Evolutionary conservation across 2,329 filamentous ascomycete genomes (phyloP).

Genomic region (Colletotrichum tamarilloi): DNA sequence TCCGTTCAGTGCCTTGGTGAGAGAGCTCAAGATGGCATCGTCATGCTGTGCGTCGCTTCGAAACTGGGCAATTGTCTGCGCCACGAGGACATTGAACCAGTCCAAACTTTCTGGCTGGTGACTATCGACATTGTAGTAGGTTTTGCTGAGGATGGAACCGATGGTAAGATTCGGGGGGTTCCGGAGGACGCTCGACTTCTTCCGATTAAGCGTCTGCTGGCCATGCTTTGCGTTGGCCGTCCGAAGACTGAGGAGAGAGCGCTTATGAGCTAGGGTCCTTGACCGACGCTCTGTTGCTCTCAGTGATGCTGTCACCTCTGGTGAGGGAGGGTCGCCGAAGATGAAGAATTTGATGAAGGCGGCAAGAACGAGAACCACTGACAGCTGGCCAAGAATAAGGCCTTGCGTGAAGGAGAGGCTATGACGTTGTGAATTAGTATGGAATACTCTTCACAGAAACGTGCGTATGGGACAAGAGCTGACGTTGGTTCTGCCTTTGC

Average conservation of each 20-base stretch:
- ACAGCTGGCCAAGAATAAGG: slow-evolving; percentile 91
- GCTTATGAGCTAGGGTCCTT: slow-evolving; percentile 79
- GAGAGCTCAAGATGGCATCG: slow-evolving; percentile 85
- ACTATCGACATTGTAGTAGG: slow-evolving; percentile 95
- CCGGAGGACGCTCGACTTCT: slow-evolving; percentile 78
- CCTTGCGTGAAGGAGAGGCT: slow-evolving; percentile 94
- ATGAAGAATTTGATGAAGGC: slow-evolving; percentile 99
- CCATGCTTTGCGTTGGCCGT: slow-evolving; percentile 53
- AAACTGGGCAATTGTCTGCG: slow-evolving; percentile 96
- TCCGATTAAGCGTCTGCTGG: slow-evolving; percentile 64
- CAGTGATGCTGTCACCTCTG: slow-evolving; percentile 81
- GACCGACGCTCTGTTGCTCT: slow-evolving; percentile 80
- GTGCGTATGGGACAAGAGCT: background rate
- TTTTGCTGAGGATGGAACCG: slow-evolving; percentile 94
- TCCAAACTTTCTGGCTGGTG: slow-evolving; percentile 97
- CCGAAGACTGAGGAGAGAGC: slow-evolving; percentile 74
- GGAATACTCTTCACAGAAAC: background rate
- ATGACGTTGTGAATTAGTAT: background rate
- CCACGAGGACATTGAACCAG: slow-evolving; percentile 98
- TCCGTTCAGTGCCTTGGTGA: slow-evolving; percentile 91
- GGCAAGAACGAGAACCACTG: slow-evolving; percentile 88
- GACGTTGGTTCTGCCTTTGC: slow-evolving; percentile 42
- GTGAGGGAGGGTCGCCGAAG: slow-evolving; percentile 90
- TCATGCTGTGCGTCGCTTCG: slow-evolving; percentile 92
- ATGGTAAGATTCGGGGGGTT: slow-evolving; percentile 83